Evolutionary conservation across 768 basidiomycete species (phyloP), one percentile per base, ranked within the genome.

Genomic region (Harrya chromipes): DNA sequence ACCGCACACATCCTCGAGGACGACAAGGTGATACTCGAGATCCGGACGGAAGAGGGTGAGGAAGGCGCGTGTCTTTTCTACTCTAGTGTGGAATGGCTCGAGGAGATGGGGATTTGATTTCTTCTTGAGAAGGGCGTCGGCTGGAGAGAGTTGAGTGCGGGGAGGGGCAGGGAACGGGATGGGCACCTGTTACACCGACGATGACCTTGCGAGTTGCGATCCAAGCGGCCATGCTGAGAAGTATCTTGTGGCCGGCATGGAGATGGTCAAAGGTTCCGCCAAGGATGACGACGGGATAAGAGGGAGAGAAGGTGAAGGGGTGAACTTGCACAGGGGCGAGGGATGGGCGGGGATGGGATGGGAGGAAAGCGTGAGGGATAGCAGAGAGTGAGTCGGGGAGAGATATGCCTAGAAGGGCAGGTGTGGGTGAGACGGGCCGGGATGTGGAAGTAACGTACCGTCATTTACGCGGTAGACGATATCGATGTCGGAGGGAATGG

Each of bases 261-360:
- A 99, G 80, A 66, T 98, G 97, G 70, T 99, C 97, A 68, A 98
- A 98, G 0, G 97, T 98, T 0, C 97, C 97, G 6, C 97, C 95
- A 8, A 97, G 76, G 0, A 83, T 87, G n/a, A 86, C 81, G 44
- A 92, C 88, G 12, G 85, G 86, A 62, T 72, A 78, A 12, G 55
- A 43, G 6, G 71, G 54, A 1, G 54, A 43, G 17, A n/a, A 41
- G 3, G 38, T 1, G 35, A 46, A 49, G 24, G 41, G 33, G 23
- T 7, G 33, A 9, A 24, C 3, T 11, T 39, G 38, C 14, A 27
- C 2, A 4, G 42, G 33, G 14, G 53, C n/a, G 40, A 56, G 36
- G 19, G 49, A 11, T 8, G 46, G 46, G 21, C 37, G 37, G 20
- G 55, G 49, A 23, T 41, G 53, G 14, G 59, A 49, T 0, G 58